These are phyloP conservation scores for Botrytis squamosa DNA, from an alignment of 2,329 filamentous ascomycete genomes.

Conservation along the genomic window DNA sequence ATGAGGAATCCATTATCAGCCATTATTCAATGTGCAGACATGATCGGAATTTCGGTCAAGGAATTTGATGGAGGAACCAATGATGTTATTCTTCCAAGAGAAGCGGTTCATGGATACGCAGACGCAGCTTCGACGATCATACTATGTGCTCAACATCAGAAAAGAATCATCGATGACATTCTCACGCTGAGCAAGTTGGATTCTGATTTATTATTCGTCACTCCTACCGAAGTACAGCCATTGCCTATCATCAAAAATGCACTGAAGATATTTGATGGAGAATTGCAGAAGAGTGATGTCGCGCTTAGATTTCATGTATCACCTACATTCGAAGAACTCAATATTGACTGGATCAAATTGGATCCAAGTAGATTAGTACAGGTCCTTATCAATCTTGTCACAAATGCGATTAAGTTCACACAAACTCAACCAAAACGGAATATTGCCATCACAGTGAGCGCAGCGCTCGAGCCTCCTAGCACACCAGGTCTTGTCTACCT, in stretches of 20 bases:
- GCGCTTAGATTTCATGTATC: conserved; percentile 63
- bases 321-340: conserved; percentile 56
- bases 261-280: conserved; percentile 76
- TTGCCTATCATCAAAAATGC: conserved; percentile 64
- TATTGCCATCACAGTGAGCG: conserved; percentile 45
- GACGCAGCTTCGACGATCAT: conserved; percentile 81
- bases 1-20: conserved; percentile 73
- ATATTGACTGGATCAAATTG: conserved; percentile 63
- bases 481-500: conserved; percentile 11
- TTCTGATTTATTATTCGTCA: conserved; percentile 67
- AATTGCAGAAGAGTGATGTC: conserved; percentile 68
- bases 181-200: conserved; percentile 68
- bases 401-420: conserved; percentile 82
- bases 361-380: conserved; percentile 76
- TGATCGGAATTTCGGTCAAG: conserved; percentile 51
- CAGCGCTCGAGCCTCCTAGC: conserved; percentile 23
- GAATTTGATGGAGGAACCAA: conserved; percentile 59
- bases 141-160: conserved; percentile 71
- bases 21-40: conserved; percentile 69
- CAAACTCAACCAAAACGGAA: conserved; percentile 59
- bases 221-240: conserved; percentile 68
- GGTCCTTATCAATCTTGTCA: conserved; percentile 76
- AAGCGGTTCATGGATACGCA: conserved; percentile 55
- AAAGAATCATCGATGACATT: conserved; percentile 68
- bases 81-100: conserved; percentile 55